phyloP scores from a whole-genome alignment of 2,329 filamentous ascomycete species.

The Westerdykella ornata region DNA sequence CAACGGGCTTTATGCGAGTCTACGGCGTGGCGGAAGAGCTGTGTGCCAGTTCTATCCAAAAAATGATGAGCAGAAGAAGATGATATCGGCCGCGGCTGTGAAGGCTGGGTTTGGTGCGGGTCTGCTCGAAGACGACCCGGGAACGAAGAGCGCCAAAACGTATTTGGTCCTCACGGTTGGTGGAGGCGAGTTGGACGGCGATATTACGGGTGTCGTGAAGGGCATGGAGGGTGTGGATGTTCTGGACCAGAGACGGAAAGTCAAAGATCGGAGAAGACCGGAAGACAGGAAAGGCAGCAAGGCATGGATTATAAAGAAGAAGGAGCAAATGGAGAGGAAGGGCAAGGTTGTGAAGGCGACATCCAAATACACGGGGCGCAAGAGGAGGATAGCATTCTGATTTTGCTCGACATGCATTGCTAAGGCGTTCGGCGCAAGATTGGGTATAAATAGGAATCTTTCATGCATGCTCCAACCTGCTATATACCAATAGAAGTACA shows the following conservation, averaged over 20 bases:
- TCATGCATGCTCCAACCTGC: slow-evolving; percentile 30
- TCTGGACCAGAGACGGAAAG: slow-evolving; percentile 47
- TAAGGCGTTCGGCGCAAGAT: slow-evolving; percentile 26
- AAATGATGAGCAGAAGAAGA: slow-evolving; percentile 81
- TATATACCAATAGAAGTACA: slow-evolving; percentile 41
- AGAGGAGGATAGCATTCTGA: slow-evolving; percentile 72
- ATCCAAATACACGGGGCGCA: slow-evolving; percentile 91
- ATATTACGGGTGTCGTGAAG: slow-evolving; percentile 84
- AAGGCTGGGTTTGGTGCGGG: slow-evolving; percentile 93
- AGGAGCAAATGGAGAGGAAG: slow-evolving; percentile 89
- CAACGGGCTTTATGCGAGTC: slow-evolving; percentile 77
- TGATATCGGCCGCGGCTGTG: slow-evolving; percentile 87
- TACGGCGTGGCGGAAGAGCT: slow-evolving; percentile 77
- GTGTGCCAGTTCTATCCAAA: slow-evolving; percentile 99
- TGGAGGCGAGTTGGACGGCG: slow-evolving; percentile 54
- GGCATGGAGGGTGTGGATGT: slow-evolving; percentile 85
- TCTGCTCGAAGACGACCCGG: slow-evolving; percentile 88
- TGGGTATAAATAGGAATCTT: slow-evolving; percentile 20
- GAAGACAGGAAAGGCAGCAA: slow-evolving; percentile 73
- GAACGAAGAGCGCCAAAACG: slow-evolving; percentile 94
- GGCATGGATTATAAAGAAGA: slow-evolving; percentile 77
- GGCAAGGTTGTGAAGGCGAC: slow-evolving; percentile 88
- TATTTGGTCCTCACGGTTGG: slow-evolving; percentile 93
- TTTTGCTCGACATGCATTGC: slow-evolving; percentile 27
- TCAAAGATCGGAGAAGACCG: slow-evolving; percentile 48